Conservation (phyloP, 2,329 filamentous ascomycete species). For the Annulohypoxylon truncatum region DNA sequence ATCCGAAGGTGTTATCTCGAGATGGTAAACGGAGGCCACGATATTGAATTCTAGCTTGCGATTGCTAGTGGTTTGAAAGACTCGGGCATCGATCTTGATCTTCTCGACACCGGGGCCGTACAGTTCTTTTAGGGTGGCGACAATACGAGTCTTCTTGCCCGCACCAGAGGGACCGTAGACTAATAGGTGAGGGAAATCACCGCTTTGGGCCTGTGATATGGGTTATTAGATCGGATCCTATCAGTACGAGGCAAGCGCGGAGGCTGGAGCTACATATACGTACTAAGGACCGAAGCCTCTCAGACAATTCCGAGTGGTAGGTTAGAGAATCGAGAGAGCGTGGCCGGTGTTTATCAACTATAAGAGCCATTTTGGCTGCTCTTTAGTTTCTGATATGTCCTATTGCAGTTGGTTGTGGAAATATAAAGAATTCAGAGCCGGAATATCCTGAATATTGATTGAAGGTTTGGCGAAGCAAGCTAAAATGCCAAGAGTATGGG, state of each 20-base stretch:
- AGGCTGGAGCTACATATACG: constrained; percentile 43
- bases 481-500: constrained; percentile 19
- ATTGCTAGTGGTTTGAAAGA: constrained; percentile 95
- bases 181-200: constrained; percentile 96
- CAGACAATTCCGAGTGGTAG: constrained; percentile 90
- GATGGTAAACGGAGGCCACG: constrained; percentile 94
- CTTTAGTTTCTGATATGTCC: not conserved
- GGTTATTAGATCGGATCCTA: constrained; percentile 5
- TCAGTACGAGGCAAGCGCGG: not conserved
- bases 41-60: constrained; percentile 99
- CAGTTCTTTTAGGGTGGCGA: constrained; percentile 93
- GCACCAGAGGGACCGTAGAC: constrained; percentile 97
- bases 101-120: constrained; percentile 98
- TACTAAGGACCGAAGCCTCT: constrained; percentile 87
- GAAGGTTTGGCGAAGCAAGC: not conserved
- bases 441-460: not conserved
- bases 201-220: constrained; percentile 81
- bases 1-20: constrained; percentile 97
- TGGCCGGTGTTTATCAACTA: constrained; percentile 78
- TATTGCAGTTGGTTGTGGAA: not conserved
- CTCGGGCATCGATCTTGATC: constrained; percentile 98
- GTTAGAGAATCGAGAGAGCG: constrained; percentile 81
- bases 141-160: constrained; percentile 97
- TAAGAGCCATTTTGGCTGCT: constrained; percentile 68
- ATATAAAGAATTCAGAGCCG: not conserved